Base-by-base conservation (phyloP, 352 stramenopile species). In the Phytophthora tentaculata region DNA sequence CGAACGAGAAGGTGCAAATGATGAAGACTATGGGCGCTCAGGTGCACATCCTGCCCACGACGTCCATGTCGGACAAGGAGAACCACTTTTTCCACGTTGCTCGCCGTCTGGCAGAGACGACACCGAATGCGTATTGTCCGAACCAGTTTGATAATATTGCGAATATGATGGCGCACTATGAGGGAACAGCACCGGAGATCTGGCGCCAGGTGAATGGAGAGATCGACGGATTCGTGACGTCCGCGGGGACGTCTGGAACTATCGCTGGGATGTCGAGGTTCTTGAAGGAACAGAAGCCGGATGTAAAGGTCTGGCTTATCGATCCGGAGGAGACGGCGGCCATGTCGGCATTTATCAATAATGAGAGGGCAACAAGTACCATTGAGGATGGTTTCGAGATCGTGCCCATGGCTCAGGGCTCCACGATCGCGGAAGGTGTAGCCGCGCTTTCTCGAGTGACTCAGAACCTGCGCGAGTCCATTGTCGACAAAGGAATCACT, bases 361-460 rank as follows among this genome's bases (percentile, higher is more conserved):
- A 88, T n/a, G 65, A 71, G 2, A 59, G 76, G 56, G 68, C 64
- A 5, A 92, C 81, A 10, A 87, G 77, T 32, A 61, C 82, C 5
- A 83, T 97, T 50, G 93, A 98, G 71, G 79, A 88, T 22, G 94
- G 96, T 32, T 97, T 93, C 17, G 85, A 96, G 28, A 80, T 98
- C n/a, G 77, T 98, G 2, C 89, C 79, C 0, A 90, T 90, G 28
- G 84, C 86, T 0, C 81, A 86, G 48, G 94, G 75, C 57, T 86
- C 57, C 69, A 98, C 89, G 73, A 98, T 95, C 52, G 97, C 97
- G 44, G 95, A 99, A 77, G 97, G 97, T 22, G 96, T 99, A 48
- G 71, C 71, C 44, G 96, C 92, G 8, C 86, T 97, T 5, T 82
- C 91, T 24, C 97, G 97, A 22, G 89, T 98, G 56, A 97, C 94